These are phyloP conservation scores for Tulasnella sp. DNA, from an alignment of 768 basidiomycete genomes.

Conservation along the genomic window DNA sequence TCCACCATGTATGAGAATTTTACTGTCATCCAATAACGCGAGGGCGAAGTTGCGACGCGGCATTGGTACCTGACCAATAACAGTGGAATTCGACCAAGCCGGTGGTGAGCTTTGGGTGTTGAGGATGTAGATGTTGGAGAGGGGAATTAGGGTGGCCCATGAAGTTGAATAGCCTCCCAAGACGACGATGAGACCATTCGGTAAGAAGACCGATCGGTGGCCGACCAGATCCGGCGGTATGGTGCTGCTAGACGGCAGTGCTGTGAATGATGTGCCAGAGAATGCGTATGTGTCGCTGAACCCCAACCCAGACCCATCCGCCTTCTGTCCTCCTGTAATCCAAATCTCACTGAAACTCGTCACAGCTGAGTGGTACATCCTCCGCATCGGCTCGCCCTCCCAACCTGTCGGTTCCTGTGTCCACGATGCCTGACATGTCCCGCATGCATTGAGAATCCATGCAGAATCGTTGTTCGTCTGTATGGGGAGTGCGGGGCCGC, in stretches of 20 bases:
- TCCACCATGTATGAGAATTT: slow-evolving; percentile 70
- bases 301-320: slow-evolving; percentile 60
- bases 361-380: slow-evolving; percentile 60
- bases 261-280: slow-evolving; percentile 36
- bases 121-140: slow-evolving; percentile 51
- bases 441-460: slow-evolving; percentile 31
- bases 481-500: slow-evolving; percentile 42
- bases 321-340: slow-evolving; percentile 68
- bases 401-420: slow-evolving; percentile 38
- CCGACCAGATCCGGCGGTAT: slow-evolving; percentile 48
- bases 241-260: slow-evolving; percentile 37
- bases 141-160: slow-evolving; percentile 36
- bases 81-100: slow-evolving; percentile 40
- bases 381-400: slow-evolving; percentile 57
- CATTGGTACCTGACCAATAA: slow-evolving; percentile 33
- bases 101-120: slow-evolving; percentile 40
- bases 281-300: slow-evolving; percentile 60
- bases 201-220: slow-evolving; percentile 57
- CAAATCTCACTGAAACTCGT: slow-evolving; percentile 41
- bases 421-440: slow-evolving; percentile 33
- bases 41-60: slow-evolving; percentile 53
- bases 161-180: slow-evolving; percentile 51
- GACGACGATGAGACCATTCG: slow-evolving; percentile 56
- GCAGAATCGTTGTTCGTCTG: slow-evolving; percentile 52
- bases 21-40: slow-evolving; percentile 39